Conservation (phyloP, 768 basidiomycete species). For the Phylloporus arenicola region DNA sequence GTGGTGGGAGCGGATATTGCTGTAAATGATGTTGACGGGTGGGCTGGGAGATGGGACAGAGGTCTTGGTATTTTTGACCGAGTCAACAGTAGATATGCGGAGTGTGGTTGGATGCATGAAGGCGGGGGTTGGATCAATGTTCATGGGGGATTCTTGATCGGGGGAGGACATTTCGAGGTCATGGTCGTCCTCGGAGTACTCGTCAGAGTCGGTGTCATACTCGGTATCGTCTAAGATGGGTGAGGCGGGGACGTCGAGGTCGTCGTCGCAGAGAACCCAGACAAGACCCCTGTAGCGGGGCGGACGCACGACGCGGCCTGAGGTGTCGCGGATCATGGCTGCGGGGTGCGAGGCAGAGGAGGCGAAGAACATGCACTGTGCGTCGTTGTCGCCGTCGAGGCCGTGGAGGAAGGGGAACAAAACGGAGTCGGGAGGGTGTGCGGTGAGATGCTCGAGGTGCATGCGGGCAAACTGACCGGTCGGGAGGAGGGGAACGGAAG, state of each 20-base stretch:
- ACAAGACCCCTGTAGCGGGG: slow-evolving; percentile 66
- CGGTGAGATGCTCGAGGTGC: slow-evolving; percentile 55
- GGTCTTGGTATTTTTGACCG: slow-evolving; percentile 4
- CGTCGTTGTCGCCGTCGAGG: slow-evolving; percentile 72
- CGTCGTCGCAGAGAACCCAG: slow-evolving; percentile 80
- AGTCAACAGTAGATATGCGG: slow-evolving; percentile 25
- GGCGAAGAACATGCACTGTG: slow-evolving; percentile 79
- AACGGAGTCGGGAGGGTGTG: slow-evolving; percentile 73
- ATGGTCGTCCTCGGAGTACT: slow-evolving; percentile 21
- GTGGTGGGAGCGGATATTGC: background rate
- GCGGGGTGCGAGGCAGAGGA: slow-evolving; percentile 16
- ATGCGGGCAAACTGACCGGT: slow-evolving; percentile 51
- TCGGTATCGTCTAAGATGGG: slow-evolving; percentile 23
- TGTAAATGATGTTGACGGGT: slow-evolving; percentile 12
- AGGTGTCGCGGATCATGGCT: slow-evolving; percentile 21
- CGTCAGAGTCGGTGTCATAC: slow-evolving; percentile 29
- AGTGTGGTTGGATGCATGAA: slow-evolving; percentile 39
- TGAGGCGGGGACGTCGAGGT: slow-evolving; percentile 32
- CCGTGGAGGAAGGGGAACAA: slow-evolving; percentile 90
- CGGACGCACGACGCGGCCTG: slow-evolving; percentile 26
- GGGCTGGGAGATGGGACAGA: slow-evolving; percentile 9
- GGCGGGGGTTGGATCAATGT: slow-evolving; percentile 20
- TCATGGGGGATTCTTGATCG: slow-evolving; percentile 27
- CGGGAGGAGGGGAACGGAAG: slow-evolving; percentile 32
- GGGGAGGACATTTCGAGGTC: slow-evolving; percentile 27